Base-by-base conservation (phyloP, 768 basidiomycete species). In the Tylopilus sp. region DNA sequence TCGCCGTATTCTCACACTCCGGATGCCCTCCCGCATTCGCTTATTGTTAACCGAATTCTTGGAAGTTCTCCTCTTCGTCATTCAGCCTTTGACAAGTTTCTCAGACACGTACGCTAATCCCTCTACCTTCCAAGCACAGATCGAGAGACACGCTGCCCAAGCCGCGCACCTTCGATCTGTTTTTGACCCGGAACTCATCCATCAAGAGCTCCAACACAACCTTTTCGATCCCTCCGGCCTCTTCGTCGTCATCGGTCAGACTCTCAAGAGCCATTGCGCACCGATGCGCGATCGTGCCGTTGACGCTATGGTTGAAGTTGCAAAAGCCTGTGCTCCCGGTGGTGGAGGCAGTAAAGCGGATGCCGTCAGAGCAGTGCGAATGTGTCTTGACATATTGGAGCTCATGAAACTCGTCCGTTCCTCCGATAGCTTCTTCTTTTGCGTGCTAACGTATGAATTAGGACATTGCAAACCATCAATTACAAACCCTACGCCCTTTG, bases 381-480 rank as follows among this genome's bases (percentile, higher is more conserved):
- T 86, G 78, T 92, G 91, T 73, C 82, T 94, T 67, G 92, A 95
- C 65, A 85, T 96, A 56, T 76, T 95, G 34, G 94, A 96, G 73
- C 80, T 95, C 54, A 96, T 97, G 94, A 95, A 95, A 77, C 78
- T 97, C 63, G 93, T 90, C 64, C 64, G 89, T 81, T 38, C 55
- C 30, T 50, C 65, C 41, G 44, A 50, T 57, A 33, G 21, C 19
- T 51, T 42, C 56, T 45, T 52, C 58, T 55, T 55, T 44, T 38
- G 14, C 52, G 31, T 55, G 56, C 59, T 66, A 36, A 63, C 59
- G 55, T 57, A 56, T 56, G 26, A 25, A 64, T 37, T 63, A 96
- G 93, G 94, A 97, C 69, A 94, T 97, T 56, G 94, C 94, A 25
- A 97, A 97, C 68, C 94, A 96, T 72, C 94, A 96, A 72, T 81